Conservation (phyloP, 1,139 yeast species). For the Yamadazyma dushanensis region DNA sequence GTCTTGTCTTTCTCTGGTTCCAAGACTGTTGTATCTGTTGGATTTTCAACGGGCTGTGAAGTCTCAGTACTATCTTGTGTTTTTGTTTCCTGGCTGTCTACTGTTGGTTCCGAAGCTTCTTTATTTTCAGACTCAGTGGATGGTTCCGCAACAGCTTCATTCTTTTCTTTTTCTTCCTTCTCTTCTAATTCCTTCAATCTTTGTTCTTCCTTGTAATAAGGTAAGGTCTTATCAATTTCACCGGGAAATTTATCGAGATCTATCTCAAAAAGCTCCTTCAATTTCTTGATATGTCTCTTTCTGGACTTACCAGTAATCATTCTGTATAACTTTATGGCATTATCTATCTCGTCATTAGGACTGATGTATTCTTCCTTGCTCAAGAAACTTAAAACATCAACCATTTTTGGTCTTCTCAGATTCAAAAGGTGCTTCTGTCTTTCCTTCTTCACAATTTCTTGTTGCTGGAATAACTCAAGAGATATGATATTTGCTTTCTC, state of each 20-base stretch:
- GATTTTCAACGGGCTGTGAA: too few relatives aligned
- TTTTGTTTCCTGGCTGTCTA: too few relatives aligned
- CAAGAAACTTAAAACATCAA: conserved; percentile 52
- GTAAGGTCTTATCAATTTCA: conserved; percentile 37
- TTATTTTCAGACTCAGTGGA: too few relatives aligned
- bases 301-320: conserved; percentile 30
- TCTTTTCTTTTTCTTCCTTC: background rate
- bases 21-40: too few relatives aligned
- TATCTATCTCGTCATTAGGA: conserved; percentile 59
- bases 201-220: conserved; percentile 29
- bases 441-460: conserved; percentile 79
- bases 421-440: conserved; percentile 71
- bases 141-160: background rate
- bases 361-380: conserved; percentile 40
- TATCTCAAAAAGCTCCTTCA: conserved; percentile 15
- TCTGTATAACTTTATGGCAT: conserved; percentile 32
- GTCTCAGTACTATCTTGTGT: too few relatives aligned
- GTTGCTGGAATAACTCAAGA: conserved; percentile 74
- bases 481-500: conserved; percentile 76
- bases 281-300: conserved; percentile 29
- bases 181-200: conserved; percentile 10
- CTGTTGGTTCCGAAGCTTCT: too few relatives aligned
- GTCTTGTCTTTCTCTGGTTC: too few relatives aligned
- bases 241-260: conserved; percentile 32
- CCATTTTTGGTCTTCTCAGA: conserved; percentile 60